Conservation (phyloP, 2,329 filamentous ascomycete species). For the Penicillium freii region DNA sequence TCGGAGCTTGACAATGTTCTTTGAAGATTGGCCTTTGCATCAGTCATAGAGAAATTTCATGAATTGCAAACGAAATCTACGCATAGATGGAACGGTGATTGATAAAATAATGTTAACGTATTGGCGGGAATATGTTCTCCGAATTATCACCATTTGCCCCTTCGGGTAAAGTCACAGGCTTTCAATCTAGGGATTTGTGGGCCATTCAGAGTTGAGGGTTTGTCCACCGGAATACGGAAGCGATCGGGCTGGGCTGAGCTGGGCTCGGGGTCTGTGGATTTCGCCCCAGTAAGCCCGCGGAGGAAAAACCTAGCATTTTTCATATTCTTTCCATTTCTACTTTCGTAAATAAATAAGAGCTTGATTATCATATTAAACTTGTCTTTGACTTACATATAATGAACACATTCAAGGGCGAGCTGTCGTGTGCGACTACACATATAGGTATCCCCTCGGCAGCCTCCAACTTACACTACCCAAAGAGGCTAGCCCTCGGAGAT, state of each 20-base stretch:
- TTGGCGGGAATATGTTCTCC: neutral
- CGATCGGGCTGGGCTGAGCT: too few relatives aligned
- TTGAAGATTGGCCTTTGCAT: neutral
- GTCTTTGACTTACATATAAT: neutral
- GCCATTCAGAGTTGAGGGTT: too few relatives aligned
- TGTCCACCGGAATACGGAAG: too few relatives aligned
- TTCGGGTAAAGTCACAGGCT: too few relatives aligned
- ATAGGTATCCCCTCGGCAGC: neutral
- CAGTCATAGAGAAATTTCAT: neutral
- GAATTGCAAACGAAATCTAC: neutral
- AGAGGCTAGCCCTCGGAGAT: neutral
- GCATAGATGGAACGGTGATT: neutral
- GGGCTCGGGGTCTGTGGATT: too few relatives aligned
- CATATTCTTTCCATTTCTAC: neutral
- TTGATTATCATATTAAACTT: too few relatives aligned
- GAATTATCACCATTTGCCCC: neutral
- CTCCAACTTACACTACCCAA: neutral
- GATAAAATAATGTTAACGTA: neutral
- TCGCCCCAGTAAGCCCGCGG: neutral
- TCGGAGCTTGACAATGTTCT: constrained; percentile 24
- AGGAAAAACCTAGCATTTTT: neutral
- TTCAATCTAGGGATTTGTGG: too few relatives aligned
- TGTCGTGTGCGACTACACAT: neutral
- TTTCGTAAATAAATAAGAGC: neutral
- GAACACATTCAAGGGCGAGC: neutral